Percentiles rank a stretch among this genome's conserved stretches.
Conservation (phyloP, 768 basidiomycete species). For the Paxillus rubicundulus region DNA sequence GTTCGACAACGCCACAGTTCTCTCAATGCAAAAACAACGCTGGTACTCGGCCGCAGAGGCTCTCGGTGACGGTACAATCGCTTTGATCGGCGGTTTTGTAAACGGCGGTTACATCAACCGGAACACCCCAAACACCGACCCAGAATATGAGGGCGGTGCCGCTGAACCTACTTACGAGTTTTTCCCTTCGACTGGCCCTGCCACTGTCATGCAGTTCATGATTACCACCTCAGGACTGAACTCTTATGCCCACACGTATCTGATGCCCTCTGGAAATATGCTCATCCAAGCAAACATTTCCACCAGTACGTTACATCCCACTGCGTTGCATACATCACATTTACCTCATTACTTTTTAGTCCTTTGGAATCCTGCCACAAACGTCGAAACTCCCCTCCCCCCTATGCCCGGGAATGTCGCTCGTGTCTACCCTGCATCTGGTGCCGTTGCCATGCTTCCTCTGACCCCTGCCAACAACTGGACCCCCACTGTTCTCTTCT, state of each 20-base stretch:
- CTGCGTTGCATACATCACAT: not conserved
- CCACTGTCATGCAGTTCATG: slow-evolving; percentile 64
- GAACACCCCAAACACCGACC: slow-evolving; percentile 68
- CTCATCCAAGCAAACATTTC: slow-evolving; percentile 76
- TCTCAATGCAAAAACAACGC: slow-evolving; percentile 65
- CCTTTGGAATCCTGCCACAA: slow-evolving; percentile 53
- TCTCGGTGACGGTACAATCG: slow-evolving; percentile 72
- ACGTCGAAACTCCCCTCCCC: slow-evolving; percentile 61
- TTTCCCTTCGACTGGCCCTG: slow-evolving; percentile 60
- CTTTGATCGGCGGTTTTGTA: slow-evolving; percentile 78
- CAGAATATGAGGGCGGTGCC: slow-evolving; percentile 58
- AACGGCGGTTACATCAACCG: slow-evolving; percentile 79
- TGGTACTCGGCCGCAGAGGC: slow-evolving; percentile 82
- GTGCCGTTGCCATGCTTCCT: slow-evolving; percentile 86
- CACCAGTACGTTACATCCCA: slow-evolving; percentile 17
- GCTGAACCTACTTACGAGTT: slow-evolving; percentile 85
- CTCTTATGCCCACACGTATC: slow-evolving; percentile 69
- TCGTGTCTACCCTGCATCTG: slow-evolving; percentile 91
- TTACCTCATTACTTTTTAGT: slow-evolving; percentile 25
- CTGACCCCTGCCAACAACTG: slow-evolving; percentile 89
- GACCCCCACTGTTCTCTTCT: slow-evolving; percentile 82
- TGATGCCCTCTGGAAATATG: slow-evolving; percentile 75
- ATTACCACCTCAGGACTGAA: slow-evolving; percentile 72
- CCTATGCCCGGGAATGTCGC: slow-evolving; percentile 70
- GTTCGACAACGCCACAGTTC: slow-evolving; percentile 63